These are phyloP conservation scores for Ceratocystis harringtonii DNA, from an alignment of 2,329 filamentous ascomycete species.

Conservation along the genomic window DNA sequence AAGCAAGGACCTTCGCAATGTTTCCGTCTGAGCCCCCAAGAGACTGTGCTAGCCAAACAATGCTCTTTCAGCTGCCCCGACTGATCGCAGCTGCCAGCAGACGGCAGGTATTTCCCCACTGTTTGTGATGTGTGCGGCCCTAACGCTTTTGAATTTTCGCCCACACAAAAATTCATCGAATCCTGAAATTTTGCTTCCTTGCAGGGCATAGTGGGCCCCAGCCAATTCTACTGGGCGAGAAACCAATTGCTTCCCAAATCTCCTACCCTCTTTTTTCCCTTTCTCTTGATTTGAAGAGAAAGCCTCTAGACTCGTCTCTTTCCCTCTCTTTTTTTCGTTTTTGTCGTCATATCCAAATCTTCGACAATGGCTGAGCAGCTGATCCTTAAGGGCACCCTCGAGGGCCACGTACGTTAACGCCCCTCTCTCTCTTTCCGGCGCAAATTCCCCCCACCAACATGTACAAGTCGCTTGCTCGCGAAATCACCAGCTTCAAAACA, in stretches of 20 bases:
- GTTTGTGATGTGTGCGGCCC: slow-evolving; percentile 17
- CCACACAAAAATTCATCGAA: slow-evolving; percentile 18
- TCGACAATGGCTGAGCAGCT: slow-evolving; percentile 71
- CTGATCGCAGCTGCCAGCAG: neutral
- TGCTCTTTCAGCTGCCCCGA: neutral
- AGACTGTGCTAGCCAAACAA: neutral
- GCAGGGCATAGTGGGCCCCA: slow-evolving; percentile 17
- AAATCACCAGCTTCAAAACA: neutral
- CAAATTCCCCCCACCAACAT: neutral
- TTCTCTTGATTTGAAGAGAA: slow-evolving; percentile 18
- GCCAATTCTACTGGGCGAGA: slow-evolving; percentile 16
- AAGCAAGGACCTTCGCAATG: neutral
- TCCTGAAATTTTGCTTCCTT: slow-evolving; percentile 17
- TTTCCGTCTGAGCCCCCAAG: neutral
- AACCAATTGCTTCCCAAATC: slow-evolving; percentile 17
- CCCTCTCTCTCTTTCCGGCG: slow-evolving; percentile 18
- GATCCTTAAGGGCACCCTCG: slow-evolving; percentile 91
- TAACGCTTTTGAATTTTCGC: slow-evolving; percentile 17
- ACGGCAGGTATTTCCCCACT: slow-evolving; percentile 9
- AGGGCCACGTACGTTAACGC: slow-evolving; percentile 65
- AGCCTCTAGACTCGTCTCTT: slow-evolving; percentile 19
- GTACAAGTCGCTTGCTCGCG: neutral
- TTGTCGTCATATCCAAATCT: slow-evolving; percentile 14
- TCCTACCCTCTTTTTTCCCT: slow-evolving; percentile 15
- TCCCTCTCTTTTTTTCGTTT: slow-evolving; percentile 17